Evolutionary conservation across 768 basidiomycete species (phyloP).

Genomic region (Sistotremastrum niveocremeum): DNA sequence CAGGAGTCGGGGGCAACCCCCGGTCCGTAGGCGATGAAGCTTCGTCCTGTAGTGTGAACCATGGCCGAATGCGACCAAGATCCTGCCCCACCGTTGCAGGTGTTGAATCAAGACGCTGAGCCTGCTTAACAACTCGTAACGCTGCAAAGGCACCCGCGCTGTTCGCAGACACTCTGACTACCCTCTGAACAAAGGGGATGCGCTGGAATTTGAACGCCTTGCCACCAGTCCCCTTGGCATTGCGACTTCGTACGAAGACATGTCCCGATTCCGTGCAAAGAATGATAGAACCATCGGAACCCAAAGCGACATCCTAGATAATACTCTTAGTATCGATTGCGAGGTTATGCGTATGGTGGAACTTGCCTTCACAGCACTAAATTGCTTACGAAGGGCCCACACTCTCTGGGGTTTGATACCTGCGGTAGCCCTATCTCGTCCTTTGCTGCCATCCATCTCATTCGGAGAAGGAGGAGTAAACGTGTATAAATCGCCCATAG

Average conservation of each 20-base stretch:
- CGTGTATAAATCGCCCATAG: slow-evolving; percentile 84
- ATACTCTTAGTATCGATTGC: too few relatives aligned
- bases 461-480: slow-evolving; percentile 37
- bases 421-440: slow-evolving; percentile 5
- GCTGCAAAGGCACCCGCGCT: slow-evolving; percentile 83
- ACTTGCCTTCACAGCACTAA: slow-evolving; percentile 64
- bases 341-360: too few relatives aligned
- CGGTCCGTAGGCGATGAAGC: slow-evolving; percentile 9
- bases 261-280: slow-evolving; percentile 93
- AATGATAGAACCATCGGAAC: slow-evolving; percentile 76
- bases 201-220: slow-evolving; percentile 69
- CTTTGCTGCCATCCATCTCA: slow-evolving; percentile 18
- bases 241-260: slow-evolving; percentile 73
- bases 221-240: slow-evolving; percentile 13
- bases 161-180: slow-evolving; percentile 71
- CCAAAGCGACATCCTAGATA: slow-evolving; percentile 71
- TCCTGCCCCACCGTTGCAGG: slow-evolving; percentile 55
- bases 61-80: slow-evolving; percentile 54
- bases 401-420: slow-evolving; percentile 72
- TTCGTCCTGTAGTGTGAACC: slow-evolving; percentile 9
- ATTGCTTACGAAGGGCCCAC: slow-evolving; percentile 81
- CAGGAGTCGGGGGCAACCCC: slow-evolving; percentile 15
- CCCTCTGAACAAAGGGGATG: slow-evolving; percentile 73
- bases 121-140: slow-evolving; percentile 57
- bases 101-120: slow-evolving; percentile 36